Evolutionary conservation across 1,284 basidiomycete species (phyloP).

Genomic region (Clitocybe nebularis): DNA sequence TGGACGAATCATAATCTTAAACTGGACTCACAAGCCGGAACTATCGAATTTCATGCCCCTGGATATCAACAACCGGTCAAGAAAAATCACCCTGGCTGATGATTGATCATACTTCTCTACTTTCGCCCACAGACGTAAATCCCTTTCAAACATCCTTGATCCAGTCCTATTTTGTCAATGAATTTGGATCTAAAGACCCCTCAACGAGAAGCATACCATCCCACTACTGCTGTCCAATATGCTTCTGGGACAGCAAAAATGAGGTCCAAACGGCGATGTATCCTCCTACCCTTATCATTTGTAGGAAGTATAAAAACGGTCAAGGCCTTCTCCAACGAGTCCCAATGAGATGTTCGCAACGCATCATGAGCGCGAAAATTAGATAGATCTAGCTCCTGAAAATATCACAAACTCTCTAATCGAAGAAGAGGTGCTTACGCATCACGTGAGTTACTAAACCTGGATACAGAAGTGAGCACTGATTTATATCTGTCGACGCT

Average conservation of each 20-base stretch:
- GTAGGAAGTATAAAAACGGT: slow-evolving; percentile 61
- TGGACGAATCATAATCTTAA: slow-evolving; percentile 10
- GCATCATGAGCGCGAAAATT: slow-evolving; percentile 52
- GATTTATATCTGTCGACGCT: background rate
- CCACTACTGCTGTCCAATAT: slow-evolving; percentile 77
- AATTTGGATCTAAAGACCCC: background rate
- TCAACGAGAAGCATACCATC: slow-evolving; percentile 50
- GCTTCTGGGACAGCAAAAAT: slow-evolving; percentile 65
- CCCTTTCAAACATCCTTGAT: slow-evolving; percentile 78
- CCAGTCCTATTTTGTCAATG: slow-evolving; percentile 57
- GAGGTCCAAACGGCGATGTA: slow-evolving; percentile 66
- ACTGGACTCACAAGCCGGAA: slow-evolving; percentile 66
- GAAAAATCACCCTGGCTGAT: slow-evolving; percentile 1
- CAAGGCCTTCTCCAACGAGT: slow-evolving; percentile 68
- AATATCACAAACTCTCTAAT: slow-evolving; percentile 1
- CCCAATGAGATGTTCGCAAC: slow-evolving; percentile 54
- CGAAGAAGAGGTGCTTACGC: slow-evolving; percentile 43
- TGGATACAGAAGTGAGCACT: slow-evolving; percentile 17
- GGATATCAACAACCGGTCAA: slow-evolving; percentile 5
- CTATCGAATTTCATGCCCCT: slow-evolving; percentile 81
- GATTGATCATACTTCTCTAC: slow-evolving; percentile 42
- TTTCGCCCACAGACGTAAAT: slow-evolving; percentile 70
- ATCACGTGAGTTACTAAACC: slow-evolving; percentile 66
- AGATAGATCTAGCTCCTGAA: slow-evolving; percentile 42
- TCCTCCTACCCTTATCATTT: slow-evolving; percentile 23